phyloP scores from a whole-genome alignment of 768 basidiomycete genomes.

The Trametes cingulata region DNA sequence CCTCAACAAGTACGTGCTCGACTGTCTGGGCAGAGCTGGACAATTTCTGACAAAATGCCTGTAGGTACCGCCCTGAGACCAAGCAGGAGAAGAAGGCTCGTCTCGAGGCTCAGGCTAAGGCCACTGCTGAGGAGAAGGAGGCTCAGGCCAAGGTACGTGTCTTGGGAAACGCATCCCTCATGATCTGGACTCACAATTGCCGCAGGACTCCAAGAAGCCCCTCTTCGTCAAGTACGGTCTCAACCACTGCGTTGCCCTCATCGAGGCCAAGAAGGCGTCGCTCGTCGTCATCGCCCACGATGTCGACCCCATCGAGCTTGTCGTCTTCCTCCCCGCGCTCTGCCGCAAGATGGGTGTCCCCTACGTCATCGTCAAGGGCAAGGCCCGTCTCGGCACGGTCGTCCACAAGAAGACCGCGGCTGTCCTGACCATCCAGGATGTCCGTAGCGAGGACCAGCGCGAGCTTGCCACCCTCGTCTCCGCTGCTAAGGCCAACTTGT shows the following conservation, averaged over 20 bases:
- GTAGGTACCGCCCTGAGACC: conserved; percentile 82
- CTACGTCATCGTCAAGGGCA: conserved; percentile 98
- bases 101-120: conserved; percentile 75
- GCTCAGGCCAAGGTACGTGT: conserved; percentile 50
- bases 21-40: not conserved
- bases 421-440: conserved; percentile 89
- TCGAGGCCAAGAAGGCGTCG: conserved; percentile 96
- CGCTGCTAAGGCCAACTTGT: conserved; percentile 98
- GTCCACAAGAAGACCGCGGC: conserved; percentile 99
- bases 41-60: not conserved
- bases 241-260: conserved; percentile 94
- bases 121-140: conserved; percentile 78
- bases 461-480: conserved; percentile 91
- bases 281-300: conserved; percentile 97
- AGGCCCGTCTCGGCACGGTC: conserved; percentile 96
- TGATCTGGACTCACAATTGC: not conserved
- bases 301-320: conserved; percentile 98
- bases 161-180: not conserved
- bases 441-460: conserved; percentile 90
- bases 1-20: conserved; percentile 72
- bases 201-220: conserved; percentile 88
- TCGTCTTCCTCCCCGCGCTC: conserved; percentile 96
- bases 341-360: conserved; percentile 99
- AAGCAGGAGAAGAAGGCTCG: conserved; percentile 98
- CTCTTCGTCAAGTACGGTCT: conserved; percentile 94